phyloP scores from a whole-genome alignment of 2,329 filamentous ascomycete species.

The Acarospora socialis region DNA sequence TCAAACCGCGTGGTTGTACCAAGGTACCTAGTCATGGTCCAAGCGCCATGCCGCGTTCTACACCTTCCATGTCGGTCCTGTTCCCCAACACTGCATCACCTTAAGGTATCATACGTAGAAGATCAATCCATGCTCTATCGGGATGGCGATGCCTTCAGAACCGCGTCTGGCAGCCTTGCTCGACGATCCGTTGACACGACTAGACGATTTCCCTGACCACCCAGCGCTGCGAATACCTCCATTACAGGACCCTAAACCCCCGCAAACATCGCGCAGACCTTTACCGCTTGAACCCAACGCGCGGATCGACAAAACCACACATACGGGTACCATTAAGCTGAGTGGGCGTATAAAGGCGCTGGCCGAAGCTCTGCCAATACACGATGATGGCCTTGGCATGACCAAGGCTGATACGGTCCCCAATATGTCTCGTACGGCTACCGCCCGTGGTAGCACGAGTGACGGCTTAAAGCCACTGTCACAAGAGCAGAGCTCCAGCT shows the following conservation, averaged over 20 bases:
- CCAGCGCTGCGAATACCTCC: constrained; percentile 32
- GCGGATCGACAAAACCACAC: constrained; percentile 20
- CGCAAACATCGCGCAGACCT: constrained; percentile 27
- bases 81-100: too few species aligned
- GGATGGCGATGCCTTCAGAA: constrained; percentile 21
- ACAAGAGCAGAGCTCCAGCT: too few species aligned
- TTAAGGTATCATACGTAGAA: too few species aligned
- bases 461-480: too few species aligned
- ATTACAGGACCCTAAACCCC: constrained; percentile 31
- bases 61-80: too few species aligned
- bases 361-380: constrained; percentile 25
- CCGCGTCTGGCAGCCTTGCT: constrained; percentile 20
- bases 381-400: constrained; percentile 2
- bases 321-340: constrained; percentile 18
- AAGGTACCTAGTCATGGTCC: too few species aligned
- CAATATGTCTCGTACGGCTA: too few species aligned
- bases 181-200: constrained; percentile 26
- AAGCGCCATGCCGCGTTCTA: too few species aligned
- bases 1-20: background rate
- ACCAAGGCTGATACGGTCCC: constrained; percentile 4
- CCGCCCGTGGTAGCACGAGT: too few species aligned
- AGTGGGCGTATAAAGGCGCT: constrained; percentile 19
- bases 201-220: constrained; percentile 28
- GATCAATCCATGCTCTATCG: too few species aligned
- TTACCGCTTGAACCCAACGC: constrained; percentile 32